Evolutionary conservation across 352 stramenopile genomes (phyloP).

Genomic region (Plasmopara halstedii): DNA sequence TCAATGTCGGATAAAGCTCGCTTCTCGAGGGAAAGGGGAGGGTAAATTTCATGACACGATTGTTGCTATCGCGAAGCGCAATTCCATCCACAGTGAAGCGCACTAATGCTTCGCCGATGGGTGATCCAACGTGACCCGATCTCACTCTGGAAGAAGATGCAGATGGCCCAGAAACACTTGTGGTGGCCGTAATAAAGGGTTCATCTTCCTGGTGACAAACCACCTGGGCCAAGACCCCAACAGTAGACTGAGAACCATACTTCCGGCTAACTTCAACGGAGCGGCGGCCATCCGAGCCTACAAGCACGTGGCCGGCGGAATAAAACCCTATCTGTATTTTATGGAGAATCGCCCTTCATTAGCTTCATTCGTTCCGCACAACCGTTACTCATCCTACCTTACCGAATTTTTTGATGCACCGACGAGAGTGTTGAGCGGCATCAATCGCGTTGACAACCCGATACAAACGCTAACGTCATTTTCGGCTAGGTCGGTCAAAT

Average conservation of each 20-base stretch:
- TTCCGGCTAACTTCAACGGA: constrained; percentile 49
- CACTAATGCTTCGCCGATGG: constrained; percentile 34
- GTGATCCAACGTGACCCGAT: constrained; percentile 9
- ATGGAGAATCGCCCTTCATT: too few species aligned
- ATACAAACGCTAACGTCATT: constrained; percentile 72
- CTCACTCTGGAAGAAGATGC: constrained; percentile 8
- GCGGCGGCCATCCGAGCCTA: constrained; percentile 45
- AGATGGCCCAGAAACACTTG: constrained; percentile 2
- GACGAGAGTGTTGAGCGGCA: constrained; percentile 75
- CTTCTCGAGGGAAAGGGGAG: constrained; percentile 47
- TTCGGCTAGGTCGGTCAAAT: constrained; percentile 11
- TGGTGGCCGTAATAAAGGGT: constrained; percentile 1
- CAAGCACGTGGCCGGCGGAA: constrained; percentile 67
- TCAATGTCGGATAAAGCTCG: constrained; percentile 79
- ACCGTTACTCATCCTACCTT: too few species aligned
- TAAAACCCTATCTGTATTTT: constrained; percentile 79
- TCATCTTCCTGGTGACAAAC: constrained; percentile 27
- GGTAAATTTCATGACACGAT: constrained; percentile 49
- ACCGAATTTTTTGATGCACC: constrained; percentile 76
- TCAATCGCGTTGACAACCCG: constrained; percentile 61
- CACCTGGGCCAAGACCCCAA: constrained; percentile 67
- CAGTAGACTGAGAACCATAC: constrained; percentile 56
- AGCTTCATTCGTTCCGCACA: too few species aligned
- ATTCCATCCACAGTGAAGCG: constrained; percentile 69
- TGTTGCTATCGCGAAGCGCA: constrained; percentile 44